Evolutionary conservation across 805 yeast genomes (phyloP), one percentile per base, ranked within the genome.

Genomic region (Saturnispora bothae): DNA sequence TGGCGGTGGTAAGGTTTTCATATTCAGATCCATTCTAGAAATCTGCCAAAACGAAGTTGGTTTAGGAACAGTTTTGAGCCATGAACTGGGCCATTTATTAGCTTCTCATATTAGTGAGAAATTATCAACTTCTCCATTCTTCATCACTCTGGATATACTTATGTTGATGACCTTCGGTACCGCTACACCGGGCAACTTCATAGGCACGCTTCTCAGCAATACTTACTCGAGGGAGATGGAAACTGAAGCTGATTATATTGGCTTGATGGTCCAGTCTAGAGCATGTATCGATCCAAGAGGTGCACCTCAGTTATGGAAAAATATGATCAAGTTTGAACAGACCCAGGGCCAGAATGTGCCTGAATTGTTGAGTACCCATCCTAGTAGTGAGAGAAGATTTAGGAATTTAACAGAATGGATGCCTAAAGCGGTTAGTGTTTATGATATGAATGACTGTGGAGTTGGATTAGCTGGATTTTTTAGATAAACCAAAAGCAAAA

Each of bases 1-100:
- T 26, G 97, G 97, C 16, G 89, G 92, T 43, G 98, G 98, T 5
- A 88, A 88, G 57, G 95, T 92, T 31, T 92, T 92, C 60, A 86
- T 92, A 15, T 84, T 83, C 52, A 68, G 79, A 33, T 73, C 83
- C 8, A 83, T 92, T 29, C 54, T 92, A 33, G 81, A 83, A 1
- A 73, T 92, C 22, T 79, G 95, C 56, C 61, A 64, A 19, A 77
- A 83, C 52, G 94, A 85, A 37, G 94, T 85, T 54, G 96, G 96
- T 2, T 60, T 92, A 32, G 97, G 97, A n/a, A 86, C 97, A 0
- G 96, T 92, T 3, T 63, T 92, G 33, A 66, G 95, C 0, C 99
- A 92, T 56, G 99, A 92, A 51, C 72, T 88, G 40, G 88, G 96
- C 0, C 98, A 92, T 61, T 94, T 86, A 56, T 65, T 92, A 47